phyloP scores from a whole-genome alignment of 208 protist species.

The Acanthamoeba castellanii region DNA sequence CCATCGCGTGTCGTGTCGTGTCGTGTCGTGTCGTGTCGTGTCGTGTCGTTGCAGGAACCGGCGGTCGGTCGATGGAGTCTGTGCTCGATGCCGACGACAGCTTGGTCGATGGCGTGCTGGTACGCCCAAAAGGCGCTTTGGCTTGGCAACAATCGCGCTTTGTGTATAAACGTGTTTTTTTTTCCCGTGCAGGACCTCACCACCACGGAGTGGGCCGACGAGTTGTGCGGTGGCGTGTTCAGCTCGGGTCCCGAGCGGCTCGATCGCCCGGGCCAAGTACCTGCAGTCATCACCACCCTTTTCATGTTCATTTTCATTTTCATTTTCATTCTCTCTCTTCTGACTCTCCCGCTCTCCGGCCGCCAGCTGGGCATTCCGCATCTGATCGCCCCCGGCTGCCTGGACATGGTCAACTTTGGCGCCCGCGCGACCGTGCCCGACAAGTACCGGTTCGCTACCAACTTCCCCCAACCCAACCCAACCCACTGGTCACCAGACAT shows the following conservation, averaged over 20 bases:
- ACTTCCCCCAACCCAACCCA: not conserved
- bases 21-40: not conserved
- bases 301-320: not conserved
- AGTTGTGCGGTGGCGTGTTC: slow-evolving; percentile 65
- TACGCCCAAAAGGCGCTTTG: not conserved
- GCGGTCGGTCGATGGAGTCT: slow-evolving; percentile 30
- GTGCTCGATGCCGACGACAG: slow-evolving; percentile 10
- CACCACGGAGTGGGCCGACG: slow-evolving; percentile 69
- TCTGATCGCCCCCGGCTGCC: slow-evolving; percentile 62
- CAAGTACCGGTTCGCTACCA: not conserved
- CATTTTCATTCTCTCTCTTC: not conserved
- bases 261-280: slow-evolving; percentile 57
- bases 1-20: not conserved
- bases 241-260: slow-evolving; percentile 54
- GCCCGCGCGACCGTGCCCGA: not conserved
- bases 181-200: slow-evolving; percentile 46
- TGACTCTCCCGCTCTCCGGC: not conserved
- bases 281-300: not conserved
- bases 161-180: not conserved
- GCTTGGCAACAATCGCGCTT: not conserved
- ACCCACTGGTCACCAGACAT: too few relatives aligned
- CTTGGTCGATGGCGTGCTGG: slow-evolving; percentile 51
- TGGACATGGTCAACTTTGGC: slow-evolving; percentile 74
- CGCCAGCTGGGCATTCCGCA: slow-evolving; percentile 59
- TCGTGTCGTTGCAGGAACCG: slow-evolving; percentile 19